Evolutionary conservation across 192 early-diverging fungal species (phyloP).

Genomic region (Chytriomyces sp.): DNA sequence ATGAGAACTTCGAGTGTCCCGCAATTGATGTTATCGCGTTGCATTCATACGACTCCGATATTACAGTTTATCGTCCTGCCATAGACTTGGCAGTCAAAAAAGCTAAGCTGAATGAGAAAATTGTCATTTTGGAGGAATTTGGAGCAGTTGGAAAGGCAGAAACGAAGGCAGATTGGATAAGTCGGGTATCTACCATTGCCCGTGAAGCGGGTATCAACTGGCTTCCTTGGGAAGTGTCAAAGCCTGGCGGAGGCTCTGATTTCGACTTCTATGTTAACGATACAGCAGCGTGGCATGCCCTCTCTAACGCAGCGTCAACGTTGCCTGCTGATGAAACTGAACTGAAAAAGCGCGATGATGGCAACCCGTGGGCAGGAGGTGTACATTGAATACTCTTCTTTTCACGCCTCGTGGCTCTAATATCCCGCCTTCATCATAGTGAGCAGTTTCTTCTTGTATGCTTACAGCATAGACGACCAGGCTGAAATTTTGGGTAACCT

Average conservation of each 20-base stretch:
- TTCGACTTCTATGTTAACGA: too few relatives aligned
- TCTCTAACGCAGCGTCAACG: too few relatives aligned
- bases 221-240: constrained; percentile 27
- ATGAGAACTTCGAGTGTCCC: constrained; percentile 19
- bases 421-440: too few relatives aligned
- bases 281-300: too few relatives aligned
- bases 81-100: neutral
- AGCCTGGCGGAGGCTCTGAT: neutral
- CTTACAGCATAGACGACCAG: too few relatives aligned
- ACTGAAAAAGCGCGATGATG: too few relatives aligned
- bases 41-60: constrained; percentile 26
- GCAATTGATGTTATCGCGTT: constrained; percentile 26
- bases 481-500: constrained; percentile 3
- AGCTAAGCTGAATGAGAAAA: neutral
- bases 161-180: neutral
- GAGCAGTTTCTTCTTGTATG: too few relatives aligned
- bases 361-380: too few relatives aligned
- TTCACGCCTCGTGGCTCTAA: too few relatives aligned
- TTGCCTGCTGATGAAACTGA: too few relatives aligned
- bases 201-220: constrained; percentile 12
- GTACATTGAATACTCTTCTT: too few relatives aligned
- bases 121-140: constrained; percentile 21
- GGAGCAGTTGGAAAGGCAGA: neutral
- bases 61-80: neutral
- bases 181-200: neutral